phyloP scores from a whole-genome alignment of 352 stramenopile genomes.

The Pythium graminicola region DNA sequence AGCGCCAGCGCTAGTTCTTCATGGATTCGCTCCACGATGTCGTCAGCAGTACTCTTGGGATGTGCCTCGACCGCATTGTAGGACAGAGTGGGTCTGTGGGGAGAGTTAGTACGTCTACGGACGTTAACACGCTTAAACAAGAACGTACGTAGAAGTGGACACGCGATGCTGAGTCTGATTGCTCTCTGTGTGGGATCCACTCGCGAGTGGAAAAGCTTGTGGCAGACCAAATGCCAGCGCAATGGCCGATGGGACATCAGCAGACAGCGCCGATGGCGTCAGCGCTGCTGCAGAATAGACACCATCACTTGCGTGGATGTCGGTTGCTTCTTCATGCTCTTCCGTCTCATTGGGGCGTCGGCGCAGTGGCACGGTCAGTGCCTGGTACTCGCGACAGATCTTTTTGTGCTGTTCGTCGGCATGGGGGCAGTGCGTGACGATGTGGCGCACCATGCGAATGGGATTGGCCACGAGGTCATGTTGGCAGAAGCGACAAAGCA shows the following conservation, averaged over 20 bases:
- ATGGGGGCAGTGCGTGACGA: conserved; percentile 34
- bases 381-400: conserved; percentile 40
- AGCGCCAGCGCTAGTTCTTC: conserved; percentile 31
- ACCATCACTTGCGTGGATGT: neutral
- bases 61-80: neutral
- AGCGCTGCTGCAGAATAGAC: neutral
- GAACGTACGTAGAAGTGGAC: neutral
- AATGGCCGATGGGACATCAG: neutral
- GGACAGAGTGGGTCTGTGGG: neutral
- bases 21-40: conserved; percentile 9
- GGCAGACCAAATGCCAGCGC: neutral
- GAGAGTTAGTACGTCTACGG: no score
- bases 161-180: neutral
- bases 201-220: neutral
- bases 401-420: conserved; percentile 38
- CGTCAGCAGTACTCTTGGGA: no score
- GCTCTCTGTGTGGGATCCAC: neutral
- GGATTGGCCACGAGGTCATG: conserved; percentile 42
- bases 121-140: no score
- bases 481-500: conserved; percentile 43
- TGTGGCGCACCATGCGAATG: conserved; percentile 41
- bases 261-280: neutral
- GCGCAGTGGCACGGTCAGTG: conserved; percentile 25
- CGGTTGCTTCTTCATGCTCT: no score
- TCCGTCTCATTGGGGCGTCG: no score